A percentile compares a stretch with the other conserved stretches of the same genome.
These are phyloP conservation scores for Peterozyma toletana DNA, from an alignment of 805 yeast genomes.

Conservation along the genomic window DNA sequence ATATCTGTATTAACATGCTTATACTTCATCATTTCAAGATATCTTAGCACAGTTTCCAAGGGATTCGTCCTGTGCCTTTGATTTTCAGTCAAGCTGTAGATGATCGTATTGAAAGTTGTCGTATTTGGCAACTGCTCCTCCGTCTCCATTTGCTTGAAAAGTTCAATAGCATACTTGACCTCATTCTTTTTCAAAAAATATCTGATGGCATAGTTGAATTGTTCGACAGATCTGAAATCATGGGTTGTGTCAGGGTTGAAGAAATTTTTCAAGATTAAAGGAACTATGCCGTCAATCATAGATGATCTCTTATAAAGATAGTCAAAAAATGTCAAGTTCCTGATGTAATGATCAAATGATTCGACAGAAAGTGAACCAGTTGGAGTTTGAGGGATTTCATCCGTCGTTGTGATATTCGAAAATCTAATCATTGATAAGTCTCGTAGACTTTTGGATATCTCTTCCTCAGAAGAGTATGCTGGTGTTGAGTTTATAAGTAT, in stretches of 20 bases:
- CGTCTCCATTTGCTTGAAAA: constrained; percentile 31
- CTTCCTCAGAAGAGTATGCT: background rate
- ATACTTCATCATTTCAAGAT: constrained; percentile 23
- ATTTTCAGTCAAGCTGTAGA: constrained; percentile 16
- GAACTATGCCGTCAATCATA: constrained; percentile 26
- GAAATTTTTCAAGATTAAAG: constrained; percentile 28
- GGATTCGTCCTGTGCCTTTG: constrained; percentile 14
- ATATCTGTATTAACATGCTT: constrained; percentile 22
- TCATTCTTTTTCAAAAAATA: constrained; percentile 30
- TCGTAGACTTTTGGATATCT: background rate
- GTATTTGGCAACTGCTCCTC: constrained; percentile 25
- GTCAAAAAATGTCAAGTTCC: background rate
- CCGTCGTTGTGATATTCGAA: background rate
- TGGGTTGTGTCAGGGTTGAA: constrained; percentile 31
- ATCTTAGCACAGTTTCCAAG: constrained; percentile 14
- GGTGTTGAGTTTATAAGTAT: background rate
- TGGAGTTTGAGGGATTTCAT: constrained; percentile 1
- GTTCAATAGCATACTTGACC: constrained; percentile 30
- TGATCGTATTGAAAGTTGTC: constrained; percentile 29
- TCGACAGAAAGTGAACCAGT: background rate
- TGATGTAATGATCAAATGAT: constrained; percentile 4
- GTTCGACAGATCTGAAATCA: constrained; percentile 19
- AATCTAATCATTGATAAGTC: background rate
- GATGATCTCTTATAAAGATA: constrained; percentile 24
- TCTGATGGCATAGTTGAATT: constrained; percentile 30